Base-by-base conservation (phyloP, 228 moss, liverwort and hornwort genomes). In the Sphagnum magellanicum region DNA sequence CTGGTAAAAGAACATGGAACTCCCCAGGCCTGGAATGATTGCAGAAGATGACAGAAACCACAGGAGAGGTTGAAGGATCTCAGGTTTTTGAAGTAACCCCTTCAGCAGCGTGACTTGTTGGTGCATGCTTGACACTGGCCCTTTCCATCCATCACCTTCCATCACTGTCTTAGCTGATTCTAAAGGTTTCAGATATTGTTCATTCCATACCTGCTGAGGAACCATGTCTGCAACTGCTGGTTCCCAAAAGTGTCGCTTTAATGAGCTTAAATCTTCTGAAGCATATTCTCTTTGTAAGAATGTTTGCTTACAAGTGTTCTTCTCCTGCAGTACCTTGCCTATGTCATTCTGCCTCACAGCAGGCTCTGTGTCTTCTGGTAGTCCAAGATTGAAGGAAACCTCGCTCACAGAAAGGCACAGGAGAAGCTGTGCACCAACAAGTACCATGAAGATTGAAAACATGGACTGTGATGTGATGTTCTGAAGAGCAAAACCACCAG, bases 11-110 rank as follows among this genome's bases (percentile, higher is more conserved):
- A 94, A 94, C 68, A 94, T 89, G 52, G 87, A 80, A 50, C 93
- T 86, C 7, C 89, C 89, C 1, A 94, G 58, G 0, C 81, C 74
- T 4, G 93, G 93, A 14, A 94, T 83, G 7, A 93, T 76, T 0
- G 93, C 93, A 6, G 91, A 89, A 0, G 93, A 94, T 5, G 93
- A 89, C 8, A 91, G 78, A 71, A 94, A 91, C 93, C 93, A 94
- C 4, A 91, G 52, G 4, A 94, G 71, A 0, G 85, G 89, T 0
- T 74, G 76, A 6, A 79, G 75, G 6, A 91, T 77, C 4, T 83
- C 79, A 8, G 87, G 89, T 16, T 84, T 87, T 8, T 63, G 85
- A 12, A 94, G 57, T 48, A 94, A 63, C 49, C 69, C 66, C 0
- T 72, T 77, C 10, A 94, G 55, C 1, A 78, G 52, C 0, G 59